These are phyloP conservation scores for Fraxinus sp. DNA, from an alignment of 305 asterid genomes.

Conservation along the genomic window DNA sequence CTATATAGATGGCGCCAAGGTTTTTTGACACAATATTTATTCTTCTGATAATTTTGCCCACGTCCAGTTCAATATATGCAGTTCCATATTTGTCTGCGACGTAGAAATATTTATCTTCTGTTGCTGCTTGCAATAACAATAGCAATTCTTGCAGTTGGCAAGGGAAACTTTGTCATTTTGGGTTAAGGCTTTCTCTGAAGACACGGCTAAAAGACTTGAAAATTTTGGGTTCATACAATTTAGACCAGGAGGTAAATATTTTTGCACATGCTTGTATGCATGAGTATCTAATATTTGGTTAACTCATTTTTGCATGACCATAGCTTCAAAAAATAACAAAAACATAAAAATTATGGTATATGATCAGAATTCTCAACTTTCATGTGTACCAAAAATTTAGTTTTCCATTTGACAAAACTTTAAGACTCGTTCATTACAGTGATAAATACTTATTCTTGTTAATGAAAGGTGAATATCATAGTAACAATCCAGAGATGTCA, in stretches of 20 bases:
- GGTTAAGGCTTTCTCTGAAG: conserved; percentile 98
- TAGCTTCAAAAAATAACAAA: neutral
- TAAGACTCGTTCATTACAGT: neutral
- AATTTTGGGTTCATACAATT: conserved; percentile 94
- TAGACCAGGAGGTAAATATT: conserved; percentile 85
- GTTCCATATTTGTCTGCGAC: neutral
- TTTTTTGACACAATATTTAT: neutral
- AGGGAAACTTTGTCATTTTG: conserved; percentile 93
- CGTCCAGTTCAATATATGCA: neutral
- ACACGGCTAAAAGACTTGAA: conserved; percentile 97
- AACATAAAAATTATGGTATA: neutral
- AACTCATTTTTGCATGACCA: conserved; percentile 5
- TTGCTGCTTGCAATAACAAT: neutral
- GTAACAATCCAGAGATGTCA: conserved; percentile 99
- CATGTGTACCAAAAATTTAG: neutral
- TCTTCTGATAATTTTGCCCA: neutral
- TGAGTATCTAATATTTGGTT: neutral
- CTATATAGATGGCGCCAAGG: neutral
- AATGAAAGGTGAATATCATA: conserved; percentile 87
- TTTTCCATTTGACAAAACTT: neutral
- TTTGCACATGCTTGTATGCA: conserved; percentile 18
- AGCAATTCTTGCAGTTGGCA: conserved; percentile 66
- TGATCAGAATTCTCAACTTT: conserved; percentile 16
- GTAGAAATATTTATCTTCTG: neutral
- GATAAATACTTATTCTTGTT: conserved; percentile 25